These are phyloP conservation scores for Backusella sp. DNA, from an alignment of 192 early-diverging fungal genomes.

Conservation along the genomic window DNA sequence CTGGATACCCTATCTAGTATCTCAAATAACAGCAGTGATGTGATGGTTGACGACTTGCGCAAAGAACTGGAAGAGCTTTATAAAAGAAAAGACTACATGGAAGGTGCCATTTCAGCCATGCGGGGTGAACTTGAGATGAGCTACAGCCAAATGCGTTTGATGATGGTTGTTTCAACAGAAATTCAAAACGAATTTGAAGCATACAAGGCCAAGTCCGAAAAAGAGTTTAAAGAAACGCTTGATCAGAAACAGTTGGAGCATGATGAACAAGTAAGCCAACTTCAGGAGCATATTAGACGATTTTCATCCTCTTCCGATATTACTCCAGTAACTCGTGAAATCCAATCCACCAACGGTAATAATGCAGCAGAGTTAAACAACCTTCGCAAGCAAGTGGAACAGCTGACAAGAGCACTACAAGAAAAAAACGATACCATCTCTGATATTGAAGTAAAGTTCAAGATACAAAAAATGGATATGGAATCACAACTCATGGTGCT, in stretches of 20 bases:
- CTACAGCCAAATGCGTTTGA: slow-evolving; percentile 21
- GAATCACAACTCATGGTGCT: slow-evolving; percentile 11
- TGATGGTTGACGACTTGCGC: neutral
- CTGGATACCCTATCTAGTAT: neutral
- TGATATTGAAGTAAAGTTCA: neutral
- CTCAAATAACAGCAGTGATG: neutral
- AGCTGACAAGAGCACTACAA: neutral
- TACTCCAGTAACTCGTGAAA: neutral
- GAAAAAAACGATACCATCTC: neutral
- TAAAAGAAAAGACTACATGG: slow-evolving; percentile 8
- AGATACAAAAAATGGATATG: slow-evolving; percentile 8
- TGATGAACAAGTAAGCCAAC: neutral
- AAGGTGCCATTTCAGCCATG: slow-evolving; percentile 7
- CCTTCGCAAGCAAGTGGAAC: neutral
- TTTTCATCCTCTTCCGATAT: neutral
- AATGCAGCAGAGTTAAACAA: neutral
- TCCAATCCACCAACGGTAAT: neutral
- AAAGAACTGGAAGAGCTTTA: neutral
- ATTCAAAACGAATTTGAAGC: slow-evolving; percentile 25
- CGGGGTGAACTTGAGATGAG: slow-evolving; percentile 14
- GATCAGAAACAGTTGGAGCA: slow-evolving; percentile 1
- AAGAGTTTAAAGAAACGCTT: neutral
- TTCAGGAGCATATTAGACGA: neutral
- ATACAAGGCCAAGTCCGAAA: neutral
- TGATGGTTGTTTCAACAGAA: slow-evolving; percentile 28